Conservation (phyloP, 305 asterid species). For the Andrographis paniculata region DNA sequence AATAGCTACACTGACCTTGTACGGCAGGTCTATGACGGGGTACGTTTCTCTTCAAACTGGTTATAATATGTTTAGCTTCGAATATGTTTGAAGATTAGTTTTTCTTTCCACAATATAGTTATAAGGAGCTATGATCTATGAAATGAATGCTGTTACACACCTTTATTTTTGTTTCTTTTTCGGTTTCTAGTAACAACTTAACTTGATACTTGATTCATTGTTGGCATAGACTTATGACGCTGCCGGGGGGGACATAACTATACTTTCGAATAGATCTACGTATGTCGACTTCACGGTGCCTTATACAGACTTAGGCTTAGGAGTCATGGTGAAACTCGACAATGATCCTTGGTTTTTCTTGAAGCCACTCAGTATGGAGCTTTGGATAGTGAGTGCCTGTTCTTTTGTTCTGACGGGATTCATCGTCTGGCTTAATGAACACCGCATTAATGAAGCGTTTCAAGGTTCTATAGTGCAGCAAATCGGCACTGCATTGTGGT, state of each 20-base stretch:
- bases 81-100: too few relatives aligned
- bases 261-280: slow-evolving; percentile 25
- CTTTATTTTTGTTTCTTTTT: too few relatives aligned
- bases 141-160: too few relatives aligned
- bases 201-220: too few relatives aligned
- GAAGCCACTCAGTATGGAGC: slow-evolving; percentile 27
- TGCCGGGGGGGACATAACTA: slow-evolving; percentile 37
- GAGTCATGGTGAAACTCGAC: slow-evolving; percentile 18
- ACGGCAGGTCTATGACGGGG: too few relatives aligned
- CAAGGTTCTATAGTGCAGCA: slow-evolving; percentile 27
- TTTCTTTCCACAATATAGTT: too few relatives aligned
- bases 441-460: slow-evolving; percentile 23
- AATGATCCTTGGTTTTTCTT: slow-evolving; percentile 33
- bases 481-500: slow-evolving; percentile 29
- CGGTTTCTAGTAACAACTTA: too few relatives aligned
- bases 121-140: too few relatives aligned
- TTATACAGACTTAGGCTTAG: slow-evolving; percentile 32
- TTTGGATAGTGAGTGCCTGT: slow-evolving; percentile 30
- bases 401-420: slow-evolving; percentile 22
- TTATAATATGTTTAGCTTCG: too few relatives aligned
- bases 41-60: too few relatives aligned
- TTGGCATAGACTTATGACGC: slow-evolving; percentile 29
- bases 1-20: too few relatives aligned
- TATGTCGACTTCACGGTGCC: slow-evolving; percentile 38
- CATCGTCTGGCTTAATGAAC: slow-evolving; percentile 38